Evolutionary conservation across 1,284 basidiomycete species (phyloP), one percentile per base, ranked within the genome.

Genomic region (Porogramme epimiltina): DNA sequence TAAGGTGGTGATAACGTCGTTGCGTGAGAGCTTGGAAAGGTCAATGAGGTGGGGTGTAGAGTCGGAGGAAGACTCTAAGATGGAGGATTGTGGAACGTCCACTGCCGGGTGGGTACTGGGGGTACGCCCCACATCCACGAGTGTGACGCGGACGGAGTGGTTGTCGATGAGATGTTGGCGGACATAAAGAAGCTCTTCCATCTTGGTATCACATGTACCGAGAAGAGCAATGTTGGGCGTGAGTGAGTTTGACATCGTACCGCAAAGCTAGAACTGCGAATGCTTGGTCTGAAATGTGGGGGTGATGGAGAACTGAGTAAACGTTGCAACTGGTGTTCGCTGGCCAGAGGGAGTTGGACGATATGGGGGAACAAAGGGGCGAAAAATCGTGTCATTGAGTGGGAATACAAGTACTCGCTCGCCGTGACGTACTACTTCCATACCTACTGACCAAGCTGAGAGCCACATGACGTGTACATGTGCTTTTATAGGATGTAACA

Each of bases 181-280:
- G 31, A 63, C 56, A 44, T 60, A 59, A 22, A 63, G 51, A 16
- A 63, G 58, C 38, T 63, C 62, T 19, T 63, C 55, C 39, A 63
- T 53, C 45, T 63, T 63, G 6, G 62, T 63, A 43, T 63, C 62
- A 57, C 62, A 63, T 3, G 62, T 63, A 15, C 62, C 62, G n/a
- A 63, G 52, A 31, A 62, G 31, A 6, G 49, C 56, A 24, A 63
- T 51, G 39, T 52, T 54, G 13, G 47, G 52, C 3, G 47, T 13
- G 16, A 37, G 5, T 37, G 34, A 37, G 34, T 20, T 39, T 20
- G 37, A 13, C 6, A 39, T 6, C 8, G 19, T 22, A 20, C 19
- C 4, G 34, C 19, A 39, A 39, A 18, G 38, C 20, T 18, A n/a
- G n/a, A n/a, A n/a, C n/a, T n/a, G n/a, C n/a, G n/a, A n/a, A n/a